A percentile compares a stretch with the other conserved stretches of the same genome.
Evolutionary conservation across 169 alveolate genomes (phyloP).

Genomic region (Eimeria tenella): DNA sequence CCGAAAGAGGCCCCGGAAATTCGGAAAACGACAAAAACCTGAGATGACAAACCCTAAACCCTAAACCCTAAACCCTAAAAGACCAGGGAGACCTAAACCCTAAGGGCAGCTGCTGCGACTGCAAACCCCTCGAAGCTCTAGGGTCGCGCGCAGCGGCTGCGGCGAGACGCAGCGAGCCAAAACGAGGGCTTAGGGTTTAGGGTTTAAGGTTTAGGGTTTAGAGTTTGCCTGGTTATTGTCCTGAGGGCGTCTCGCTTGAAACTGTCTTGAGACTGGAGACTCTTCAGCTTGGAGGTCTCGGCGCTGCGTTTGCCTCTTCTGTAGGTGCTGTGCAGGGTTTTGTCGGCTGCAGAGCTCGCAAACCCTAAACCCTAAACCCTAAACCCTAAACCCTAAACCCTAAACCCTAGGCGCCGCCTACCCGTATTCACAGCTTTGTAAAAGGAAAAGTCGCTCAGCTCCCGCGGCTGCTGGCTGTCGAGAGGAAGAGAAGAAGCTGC

Average conservation of each 20-base stretch:
- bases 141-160: no score
- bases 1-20: slow-evolving; percentile 42
- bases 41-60: not conserved
- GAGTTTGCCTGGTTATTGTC: slow-evolving; percentile 55
- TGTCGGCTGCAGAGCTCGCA: slow-evolving; percentile 38
- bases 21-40: slow-evolving; percentile 48
- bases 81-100: not conserved
- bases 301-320: slow-evolving; percentile 41
- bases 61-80: slow-evolving; percentile 28
- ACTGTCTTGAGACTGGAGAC: slow-evolving; percentile 52
- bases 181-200: no score
- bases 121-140: not conserved
- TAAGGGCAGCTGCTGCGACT: not conserved
- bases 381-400: not conserved
- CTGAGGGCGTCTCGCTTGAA: slow-evolving; percentile 54
- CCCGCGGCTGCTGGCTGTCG: slow-evolving; percentile 46
- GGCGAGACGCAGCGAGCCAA: no score
- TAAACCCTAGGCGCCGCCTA: not conserved
- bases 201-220: not conserved
- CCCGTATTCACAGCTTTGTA: slow-evolving; percentile 39
- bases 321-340: slow-evolving; percentile 29
- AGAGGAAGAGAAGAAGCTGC: not conserved
- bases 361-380: not conserved
- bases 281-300: slow-evolving; percentile 34
- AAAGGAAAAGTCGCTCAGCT: slow-evolving; percentile 44